Conservation (phyloP, 164 flowering plant species). For the Piper longum region DNA sequence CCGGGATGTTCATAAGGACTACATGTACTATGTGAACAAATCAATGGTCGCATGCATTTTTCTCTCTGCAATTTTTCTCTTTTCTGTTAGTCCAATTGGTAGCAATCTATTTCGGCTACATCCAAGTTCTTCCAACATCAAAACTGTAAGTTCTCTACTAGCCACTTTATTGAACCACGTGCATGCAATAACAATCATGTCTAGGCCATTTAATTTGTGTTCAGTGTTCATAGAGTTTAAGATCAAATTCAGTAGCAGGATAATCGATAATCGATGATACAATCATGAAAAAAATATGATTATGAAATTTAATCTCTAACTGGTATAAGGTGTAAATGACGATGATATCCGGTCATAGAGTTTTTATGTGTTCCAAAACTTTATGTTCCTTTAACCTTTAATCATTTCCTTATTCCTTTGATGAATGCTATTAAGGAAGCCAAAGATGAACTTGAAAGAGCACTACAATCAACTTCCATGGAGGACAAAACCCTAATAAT, state of each 20-base stretch:
- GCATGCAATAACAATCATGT: neutral
- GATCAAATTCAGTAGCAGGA: no score
- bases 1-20: no score
- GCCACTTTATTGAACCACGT: neutral
- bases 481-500: conserved; percentile 47
- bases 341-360: no score
- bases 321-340: no score
- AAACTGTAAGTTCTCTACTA: neutral
- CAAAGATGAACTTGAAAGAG: conserved; percentile 29
- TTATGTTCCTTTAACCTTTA: neutral
- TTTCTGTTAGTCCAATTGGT: neutral
- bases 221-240: no score
- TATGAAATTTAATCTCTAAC: no score
- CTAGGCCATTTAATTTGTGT: no score
- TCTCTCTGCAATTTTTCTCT: neutral
- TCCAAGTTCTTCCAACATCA: neutral
- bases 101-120: neutral
- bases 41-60: neutral
- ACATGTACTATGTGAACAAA: neutral
- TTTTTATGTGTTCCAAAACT: neutral
- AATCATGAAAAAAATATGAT: no score
- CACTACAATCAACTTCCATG: conserved; percentile 29
- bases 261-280: no score
- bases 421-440: neutral
- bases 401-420: no score